Evolutionary conservation across 2,329 filamentous ascomycete species (phyloP).

Genomic region (Trematosphaeria pertusa): DNA sequence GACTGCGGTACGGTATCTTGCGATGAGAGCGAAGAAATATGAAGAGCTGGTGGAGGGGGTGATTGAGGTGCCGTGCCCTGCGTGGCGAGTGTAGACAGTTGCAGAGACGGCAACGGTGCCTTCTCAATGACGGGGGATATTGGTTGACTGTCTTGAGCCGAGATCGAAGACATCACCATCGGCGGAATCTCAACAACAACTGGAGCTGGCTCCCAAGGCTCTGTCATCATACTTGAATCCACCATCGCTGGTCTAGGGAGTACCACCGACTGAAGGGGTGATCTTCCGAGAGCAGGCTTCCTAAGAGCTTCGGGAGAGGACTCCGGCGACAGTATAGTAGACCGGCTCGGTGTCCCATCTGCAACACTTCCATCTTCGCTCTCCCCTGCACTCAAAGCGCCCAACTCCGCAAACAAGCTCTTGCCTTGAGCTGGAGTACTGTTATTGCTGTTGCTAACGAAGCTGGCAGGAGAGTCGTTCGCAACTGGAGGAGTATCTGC

Average conservation of each 20-base stretch:
- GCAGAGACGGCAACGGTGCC: slow-evolving; percentile 5
- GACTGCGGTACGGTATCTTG: slow-evolving; percentile 33
- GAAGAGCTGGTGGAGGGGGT: slow-evolving; percentile 21
- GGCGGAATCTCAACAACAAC: slow-evolving; percentile 27
- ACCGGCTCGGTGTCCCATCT: slow-evolving; percentile 45
- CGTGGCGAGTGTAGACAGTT: slow-evolving; percentile 28
- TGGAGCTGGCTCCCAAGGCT: slow-evolving; percentile 58
- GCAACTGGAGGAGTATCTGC: slow-evolving; percentile 67
- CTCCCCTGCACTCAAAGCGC: slow-evolving; percentile 73
- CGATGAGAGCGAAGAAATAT: slow-evolving; percentile 28
- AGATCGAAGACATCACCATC: slow-evolving; percentile 34
- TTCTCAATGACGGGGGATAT: too few relatives aligned
- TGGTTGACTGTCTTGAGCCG: slow-evolving; percentile 36
- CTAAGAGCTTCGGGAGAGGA: slow-evolving; percentile 39
- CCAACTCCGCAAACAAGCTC: slow-evolving; percentile 90
- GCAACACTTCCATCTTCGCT: slow-evolving; percentile 60
- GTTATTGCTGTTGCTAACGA: slow-evolving; percentile 53
- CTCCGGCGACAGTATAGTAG: slow-evolving; percentile 40
- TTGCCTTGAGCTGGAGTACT: slow-evolving; percentile 65
- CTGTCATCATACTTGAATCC: slow-evolving; percentile 69
- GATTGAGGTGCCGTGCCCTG: slow-evolving; percentile 32
- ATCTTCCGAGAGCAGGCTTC: slow-evolving; percentile 27
- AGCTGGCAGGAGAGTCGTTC: slow-evolving; percentile 60
- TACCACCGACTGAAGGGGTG: slow-evolving; percentile 27
- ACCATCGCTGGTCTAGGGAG: slow-evolving; percentile 57